Percentiles rank a stretch among this genome's conserved stretches.
These are phyloP conservation scores for Microstegium vimineum DNA, from an alignment of 176 grass and related monocot species.

Conservation along the genomic window DNA sequence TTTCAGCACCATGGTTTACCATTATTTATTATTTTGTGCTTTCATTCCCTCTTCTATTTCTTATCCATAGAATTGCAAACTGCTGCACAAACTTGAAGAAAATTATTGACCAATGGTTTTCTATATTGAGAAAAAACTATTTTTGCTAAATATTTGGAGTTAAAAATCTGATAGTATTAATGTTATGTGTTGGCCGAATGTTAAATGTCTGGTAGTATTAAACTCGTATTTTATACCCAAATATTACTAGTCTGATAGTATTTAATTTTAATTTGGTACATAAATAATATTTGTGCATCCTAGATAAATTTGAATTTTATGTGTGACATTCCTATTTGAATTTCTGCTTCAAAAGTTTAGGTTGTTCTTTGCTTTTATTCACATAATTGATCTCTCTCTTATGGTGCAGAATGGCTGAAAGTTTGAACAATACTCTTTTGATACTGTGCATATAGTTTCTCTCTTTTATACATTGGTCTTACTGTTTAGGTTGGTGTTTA, in stretches of 20 bases:
- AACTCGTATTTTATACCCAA: not conserved
- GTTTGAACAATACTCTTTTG: not conserved
- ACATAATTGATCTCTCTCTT: not conserved
- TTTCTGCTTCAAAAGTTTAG: not conserved
- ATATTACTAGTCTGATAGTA: not conserved
- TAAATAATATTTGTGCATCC: not conserved
- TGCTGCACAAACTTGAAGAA: not conserved
- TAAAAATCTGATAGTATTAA: not conserved
- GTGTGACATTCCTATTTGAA: not conserved
- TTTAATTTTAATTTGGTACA: not conserved
- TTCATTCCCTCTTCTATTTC: not conserved
- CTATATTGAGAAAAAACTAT: not conserved
- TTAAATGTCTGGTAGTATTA: not conserved
- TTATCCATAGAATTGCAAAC: not conserved
- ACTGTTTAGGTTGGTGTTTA: conserved; percentile 21
- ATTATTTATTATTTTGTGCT: conserved; percentile 12
- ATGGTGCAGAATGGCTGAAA: not conserved
- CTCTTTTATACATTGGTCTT: conserved; percentile 6
- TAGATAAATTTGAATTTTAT: not conserved
- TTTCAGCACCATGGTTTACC: not conserved
- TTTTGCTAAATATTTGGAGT: not conserved
- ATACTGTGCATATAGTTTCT: not conserved
- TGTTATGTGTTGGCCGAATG: not conserved
- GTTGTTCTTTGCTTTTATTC: not conserved
- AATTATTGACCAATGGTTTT: not conserved